Conservation (phyloP, 768 basidiomycete species). For the Lyophyllum decastes region DNA sequence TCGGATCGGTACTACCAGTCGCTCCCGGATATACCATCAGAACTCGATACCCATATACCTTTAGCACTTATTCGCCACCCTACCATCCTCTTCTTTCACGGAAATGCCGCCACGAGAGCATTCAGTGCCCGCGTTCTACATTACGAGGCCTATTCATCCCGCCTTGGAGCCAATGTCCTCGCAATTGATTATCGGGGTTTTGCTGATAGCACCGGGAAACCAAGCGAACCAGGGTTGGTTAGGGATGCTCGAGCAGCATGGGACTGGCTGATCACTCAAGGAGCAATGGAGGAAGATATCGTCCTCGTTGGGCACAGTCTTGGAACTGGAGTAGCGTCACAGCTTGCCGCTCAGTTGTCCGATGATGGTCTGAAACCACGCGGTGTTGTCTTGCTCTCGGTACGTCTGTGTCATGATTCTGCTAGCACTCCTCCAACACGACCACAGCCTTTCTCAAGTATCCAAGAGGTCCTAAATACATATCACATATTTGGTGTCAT, state of each 20-base stretch:
- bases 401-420: slow-evolving; percentile 22
- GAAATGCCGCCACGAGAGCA: slow-evolving; percentile 84
- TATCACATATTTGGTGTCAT: slow-evolving; percentile 67
- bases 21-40: slow-evolving; percentile 37
- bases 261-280: slow-evolving; percentile 69
- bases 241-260: slow-evolving; percentile 78
- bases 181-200: slow-evolving; percentile 93
- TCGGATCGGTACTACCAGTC: slow-evolving; percentile 64
- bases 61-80: slow-evolving; percentile 59
- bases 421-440: slow-evolving; percentile 38
- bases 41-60: slow-evolving; percentile 44
- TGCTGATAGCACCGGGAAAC: slow-evolving; percentile 80
- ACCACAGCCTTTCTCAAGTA: slow-evolving; percentile 59
- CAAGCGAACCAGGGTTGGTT: slow-evolving; percentile 73
- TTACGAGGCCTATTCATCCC: slow-evolving; percentile 66
- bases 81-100: slow-evolving; percentile 91
- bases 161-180: slow-evolving; percentile 74
- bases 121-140: slow-evolving; percentile 63
- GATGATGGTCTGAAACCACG: slow-evolving; percentile 40
- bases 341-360: slow-evolving; percentile 49
- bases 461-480: slow-evolving; percentile 64
- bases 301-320: slow-evolving; percentile 86
- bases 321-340: slow-evolving; percentile 77
- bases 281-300: slow-evolving; percentile 59
- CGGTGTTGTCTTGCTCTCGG: slow-evolving; percentile 52